A percentile compares a stretch with the other conserved stretches of the same genome.
Conservation (phyloP, 306 rosid genomes). For the Gleditsia sinensis region DNA sequence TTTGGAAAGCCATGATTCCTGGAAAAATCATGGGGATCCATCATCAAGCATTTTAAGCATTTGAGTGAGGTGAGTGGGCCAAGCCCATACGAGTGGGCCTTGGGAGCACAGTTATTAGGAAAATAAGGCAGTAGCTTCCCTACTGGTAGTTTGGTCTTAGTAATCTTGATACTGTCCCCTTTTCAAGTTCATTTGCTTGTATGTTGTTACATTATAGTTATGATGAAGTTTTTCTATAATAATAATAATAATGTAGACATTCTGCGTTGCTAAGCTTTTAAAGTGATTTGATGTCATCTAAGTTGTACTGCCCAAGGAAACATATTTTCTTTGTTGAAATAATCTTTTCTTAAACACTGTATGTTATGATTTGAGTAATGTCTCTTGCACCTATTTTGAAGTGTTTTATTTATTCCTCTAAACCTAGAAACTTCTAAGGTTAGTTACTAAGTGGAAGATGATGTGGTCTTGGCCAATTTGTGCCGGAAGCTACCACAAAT, state of each 20-base stretch:
- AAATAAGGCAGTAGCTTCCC: too few relatives aligned
- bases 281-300: not conserved
- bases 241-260: not conserved
- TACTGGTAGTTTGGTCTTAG: not conserved
- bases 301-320: not conserved
- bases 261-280: not conserved
- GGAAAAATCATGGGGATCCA: too few relatives aligned
- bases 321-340: not conserved
- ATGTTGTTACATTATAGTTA: too few relatives aligned
- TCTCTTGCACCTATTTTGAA: not conserved
- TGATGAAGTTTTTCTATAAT: too few relatives aligned
- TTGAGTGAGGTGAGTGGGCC: not conserved
- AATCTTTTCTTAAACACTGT: not conserved
- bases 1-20: too few relatives aligned
- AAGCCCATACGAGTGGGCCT: too few relatives aligned
- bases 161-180: too few relatives aligned
- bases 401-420: not conserved
- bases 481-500: not conserved
- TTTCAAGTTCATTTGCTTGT: too few relatives aligned
- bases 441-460: not conserved
- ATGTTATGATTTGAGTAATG: not conserved
- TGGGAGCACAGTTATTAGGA: too few relatives aligned
- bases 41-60: not conserved
- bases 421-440: not conserved
- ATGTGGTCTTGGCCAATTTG: not conserved